Evolutionary conservation across 164 flowering plant genomes (phyloP).

Genomic region (Tetrastigma voinierianum): DNA sequence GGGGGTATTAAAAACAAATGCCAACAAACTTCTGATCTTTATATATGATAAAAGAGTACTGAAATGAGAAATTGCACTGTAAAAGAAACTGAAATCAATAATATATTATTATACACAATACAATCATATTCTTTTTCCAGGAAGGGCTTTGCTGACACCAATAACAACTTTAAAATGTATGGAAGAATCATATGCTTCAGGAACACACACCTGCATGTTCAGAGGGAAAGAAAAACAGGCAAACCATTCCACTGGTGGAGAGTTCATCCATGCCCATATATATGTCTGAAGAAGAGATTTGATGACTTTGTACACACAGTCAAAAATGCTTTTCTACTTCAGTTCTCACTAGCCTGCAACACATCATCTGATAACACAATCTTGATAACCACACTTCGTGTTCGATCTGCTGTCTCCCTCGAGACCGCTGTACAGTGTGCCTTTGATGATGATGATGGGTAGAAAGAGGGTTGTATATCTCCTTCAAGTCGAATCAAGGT

Average conservation of each 20-base stretch:
- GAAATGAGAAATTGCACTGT: background rate
- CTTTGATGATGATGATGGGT: constrained; percentile 11
- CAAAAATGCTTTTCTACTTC: constrained; percentile 5
- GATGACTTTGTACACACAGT: constrained; percentile 9
- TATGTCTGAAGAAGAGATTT: background rate
- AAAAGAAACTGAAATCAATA: background rate
- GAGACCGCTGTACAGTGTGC: constrained; percentile 36
- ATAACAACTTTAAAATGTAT: background rate
- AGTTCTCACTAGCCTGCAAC: constrained; percentile 1
- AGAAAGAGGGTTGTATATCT: constrained; percentile 10
- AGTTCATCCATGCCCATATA: background rate
- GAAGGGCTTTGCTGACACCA: background rate
- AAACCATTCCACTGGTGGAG: background rate
- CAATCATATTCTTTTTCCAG: background rate
- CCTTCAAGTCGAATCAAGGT: background rate
- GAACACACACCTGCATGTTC: background rate
- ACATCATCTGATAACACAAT: background rate
- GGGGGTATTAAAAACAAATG: background rate
- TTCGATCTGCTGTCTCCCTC: constrained; percentile 9
- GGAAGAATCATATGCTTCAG: constrained; percentile 5
- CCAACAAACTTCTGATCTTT: constrained; percentile 2
- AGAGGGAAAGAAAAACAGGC: background rate
- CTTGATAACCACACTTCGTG: background rate
- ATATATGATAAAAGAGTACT: background rate
- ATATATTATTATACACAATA: constrained; percentile 7